A percentile compares a stretch with the other conserved stretches of the same genome.
These are phyloP conservation scores for Talaromyces liani DNA, from an alignment of 495 filamentous ascomycete genomes.

Conservation along the genomic window DNA sequence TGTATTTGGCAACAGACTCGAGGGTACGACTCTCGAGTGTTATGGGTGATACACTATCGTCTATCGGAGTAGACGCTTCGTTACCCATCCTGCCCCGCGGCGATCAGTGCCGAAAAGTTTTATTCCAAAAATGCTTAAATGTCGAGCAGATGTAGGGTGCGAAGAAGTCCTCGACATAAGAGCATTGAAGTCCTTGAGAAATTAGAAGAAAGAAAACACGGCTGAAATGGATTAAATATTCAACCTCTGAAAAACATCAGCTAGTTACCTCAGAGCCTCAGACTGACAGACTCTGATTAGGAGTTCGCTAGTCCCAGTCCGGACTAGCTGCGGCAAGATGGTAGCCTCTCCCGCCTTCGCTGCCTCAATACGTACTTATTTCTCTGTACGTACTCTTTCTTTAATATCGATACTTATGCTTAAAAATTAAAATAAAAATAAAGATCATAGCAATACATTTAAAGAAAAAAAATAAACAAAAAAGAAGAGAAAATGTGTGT, in stretches of 20 bases:
- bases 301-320: neutral
- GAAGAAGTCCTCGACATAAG: neutral
- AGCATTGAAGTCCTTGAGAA: neutral
- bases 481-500: neutral
- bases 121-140: neutral
- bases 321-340: neutral
- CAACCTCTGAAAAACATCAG: neutral
- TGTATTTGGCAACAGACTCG: constrained; percentile 65
- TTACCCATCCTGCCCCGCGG: constrained; percentile 52
- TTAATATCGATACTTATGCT: too few species aligned
- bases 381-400: too few species aligned
- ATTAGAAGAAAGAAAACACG: neutral
- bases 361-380: too few species aligned
- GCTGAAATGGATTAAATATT: neutral
- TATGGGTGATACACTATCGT: constrained; percentile 54
- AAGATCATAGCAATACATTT: too few species aligned
- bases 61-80: constrained; percentile 55
- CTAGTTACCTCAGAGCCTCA: too few species aligned
- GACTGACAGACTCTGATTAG: too few species aligned
- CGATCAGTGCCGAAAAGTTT: neutral
- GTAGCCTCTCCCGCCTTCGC: too few species aligned
- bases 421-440: too few species aligned
- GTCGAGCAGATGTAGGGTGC: neutral
- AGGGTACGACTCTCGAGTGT: constrained; percentile 62
- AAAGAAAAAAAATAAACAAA: neutral